These are phyloP conservation scores for Salix caprea DNA, from an alignment of 345 rosid species.

Conservation along the genomic window DNA sequence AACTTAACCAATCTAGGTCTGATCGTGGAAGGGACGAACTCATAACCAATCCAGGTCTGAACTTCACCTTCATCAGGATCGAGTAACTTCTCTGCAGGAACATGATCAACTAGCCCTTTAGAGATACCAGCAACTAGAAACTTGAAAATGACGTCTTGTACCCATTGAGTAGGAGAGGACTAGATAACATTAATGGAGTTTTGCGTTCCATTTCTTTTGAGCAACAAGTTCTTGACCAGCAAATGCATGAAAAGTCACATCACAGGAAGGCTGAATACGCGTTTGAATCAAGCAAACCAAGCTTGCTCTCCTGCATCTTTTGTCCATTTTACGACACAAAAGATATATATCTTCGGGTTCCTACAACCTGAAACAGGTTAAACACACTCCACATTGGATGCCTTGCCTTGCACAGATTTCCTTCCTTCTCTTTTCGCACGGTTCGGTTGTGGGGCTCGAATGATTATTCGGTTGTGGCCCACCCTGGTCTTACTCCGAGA, in stretches of 20 bases:
- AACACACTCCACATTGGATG: neutral
- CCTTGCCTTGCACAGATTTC: neutral
- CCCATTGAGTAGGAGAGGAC: neutral
- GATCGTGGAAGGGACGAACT: no score
- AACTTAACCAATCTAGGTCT: no score
- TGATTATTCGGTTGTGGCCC: neutral
- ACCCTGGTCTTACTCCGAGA: neutral
- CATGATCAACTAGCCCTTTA: neutral
- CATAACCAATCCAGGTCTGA: neutral
- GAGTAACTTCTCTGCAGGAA: neutral
- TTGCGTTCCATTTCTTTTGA: neutral
- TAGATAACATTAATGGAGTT: neutral
- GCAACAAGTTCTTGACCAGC: neutral
- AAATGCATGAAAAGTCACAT: neutral
- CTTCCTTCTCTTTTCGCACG: neutral
- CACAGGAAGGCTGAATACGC: neutral
- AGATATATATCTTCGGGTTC: constrained; percentile 1
- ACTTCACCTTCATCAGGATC: neutral
- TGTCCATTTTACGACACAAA: neutral
- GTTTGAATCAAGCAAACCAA: neutral
- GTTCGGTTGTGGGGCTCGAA: neutral
- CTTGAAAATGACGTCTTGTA: neutral
- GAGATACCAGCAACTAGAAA: neutral
- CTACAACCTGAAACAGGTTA: neutral
- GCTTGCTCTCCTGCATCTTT: no score